A percentile compares a stretch with the other conserved stretches of the same genome.
Conservation (phyloP, 2,329 filamentous ascomycete genomes). For the Trichophyton benhamiae region DNA sequence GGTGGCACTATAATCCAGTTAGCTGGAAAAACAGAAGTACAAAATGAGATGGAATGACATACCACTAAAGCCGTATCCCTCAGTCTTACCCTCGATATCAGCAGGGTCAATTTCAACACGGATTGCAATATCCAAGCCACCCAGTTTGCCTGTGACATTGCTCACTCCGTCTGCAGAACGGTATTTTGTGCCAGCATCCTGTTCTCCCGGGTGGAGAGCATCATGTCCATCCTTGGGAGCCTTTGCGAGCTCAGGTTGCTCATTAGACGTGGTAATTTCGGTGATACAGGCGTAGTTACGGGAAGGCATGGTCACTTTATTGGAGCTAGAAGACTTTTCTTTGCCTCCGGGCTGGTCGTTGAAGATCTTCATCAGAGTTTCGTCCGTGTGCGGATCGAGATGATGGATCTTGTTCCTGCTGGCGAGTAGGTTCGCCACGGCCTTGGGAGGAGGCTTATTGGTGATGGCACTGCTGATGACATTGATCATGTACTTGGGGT, state of each 20-base stretch:
- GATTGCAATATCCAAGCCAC: conserved; percentile 35
- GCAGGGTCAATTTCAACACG: conserved; percentile 37
- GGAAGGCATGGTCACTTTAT: conserved; percentile 72
- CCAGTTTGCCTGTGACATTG: conserved; percentile 25
- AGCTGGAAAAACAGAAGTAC: no score
- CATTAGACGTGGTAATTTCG: conserved; percentile 30
- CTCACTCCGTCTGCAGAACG: conserved; percentile 48
- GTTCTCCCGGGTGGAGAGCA: conserved; percentile 63
- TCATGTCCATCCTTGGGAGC: conserved; percentile 52
- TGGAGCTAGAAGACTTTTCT: conserved; percentile 56
- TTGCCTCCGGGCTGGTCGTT: conserved; percentile 46
- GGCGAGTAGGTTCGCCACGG: conserved; percentile 53
- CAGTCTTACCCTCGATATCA: conserved; percentile 29
- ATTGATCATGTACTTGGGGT: conserved; percentile 53
- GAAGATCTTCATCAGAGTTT: conserved; percentile 52
- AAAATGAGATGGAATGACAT: conserved; percentile 17
- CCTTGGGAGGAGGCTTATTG: conserved; percentile 54
- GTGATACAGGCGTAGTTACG: conserved; percentile 54
- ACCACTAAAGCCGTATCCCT: conserved; percentile 40
- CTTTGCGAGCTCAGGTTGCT: conserved; percentile 11
- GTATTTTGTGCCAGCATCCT: conserved; percentile 65
- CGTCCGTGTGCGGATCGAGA: conserved; percentile 49
- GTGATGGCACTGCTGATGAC: conserved; percentile 54
- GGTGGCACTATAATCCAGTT: background rate
- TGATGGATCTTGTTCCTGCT: conserved; percentile 55